Percentiles rank a stretch among this genome's conserved stretches.
Evolutionary conservation across 2,329 filamentous ascomycete species (phyloP).

Genomic region (Aurifilum marmelostoma): DNA sequence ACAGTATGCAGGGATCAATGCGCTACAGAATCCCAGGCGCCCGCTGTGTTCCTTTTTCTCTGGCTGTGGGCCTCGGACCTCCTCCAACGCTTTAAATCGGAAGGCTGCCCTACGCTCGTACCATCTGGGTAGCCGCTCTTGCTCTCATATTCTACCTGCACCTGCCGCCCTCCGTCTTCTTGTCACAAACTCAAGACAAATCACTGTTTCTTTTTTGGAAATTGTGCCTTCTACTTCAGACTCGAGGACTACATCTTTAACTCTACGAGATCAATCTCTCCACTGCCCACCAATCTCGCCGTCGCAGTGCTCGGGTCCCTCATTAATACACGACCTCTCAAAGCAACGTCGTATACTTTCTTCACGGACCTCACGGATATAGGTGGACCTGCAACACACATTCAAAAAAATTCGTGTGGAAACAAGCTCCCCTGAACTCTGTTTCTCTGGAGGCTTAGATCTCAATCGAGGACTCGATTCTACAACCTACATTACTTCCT

Average conservation of each 20-base stretch:
- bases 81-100: conserved; percentile 12
- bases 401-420: background rate
- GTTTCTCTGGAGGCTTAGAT: background rate
- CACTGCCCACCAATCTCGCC: background rate
- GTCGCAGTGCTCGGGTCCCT: background rate
- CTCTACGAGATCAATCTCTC: background rate
- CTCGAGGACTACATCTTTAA: background rate
- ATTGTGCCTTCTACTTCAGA: background rate
- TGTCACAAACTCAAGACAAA: background rate
- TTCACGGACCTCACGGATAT: background rate
- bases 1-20: conserved; percentile 3
- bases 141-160: conserved; percentile 1
- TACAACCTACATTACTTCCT: background rate
- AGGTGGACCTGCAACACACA: background rate
- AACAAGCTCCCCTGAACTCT: background rate
- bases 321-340: background rate
- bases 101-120: conserved; percentile 13
- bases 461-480: background rate
- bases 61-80: conserved; percentile 1
- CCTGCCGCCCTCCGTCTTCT: too few relatives aligned
- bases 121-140: conserved; percentile 2
- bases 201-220: background rate
- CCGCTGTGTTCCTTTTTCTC: conserved; percentile 2
- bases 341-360: background rate
- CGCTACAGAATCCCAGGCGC: background rate